phyloP scores from a whole-genome alignment of 148 eudicot genomes.

The Chenopodium quinoa region DNA sequence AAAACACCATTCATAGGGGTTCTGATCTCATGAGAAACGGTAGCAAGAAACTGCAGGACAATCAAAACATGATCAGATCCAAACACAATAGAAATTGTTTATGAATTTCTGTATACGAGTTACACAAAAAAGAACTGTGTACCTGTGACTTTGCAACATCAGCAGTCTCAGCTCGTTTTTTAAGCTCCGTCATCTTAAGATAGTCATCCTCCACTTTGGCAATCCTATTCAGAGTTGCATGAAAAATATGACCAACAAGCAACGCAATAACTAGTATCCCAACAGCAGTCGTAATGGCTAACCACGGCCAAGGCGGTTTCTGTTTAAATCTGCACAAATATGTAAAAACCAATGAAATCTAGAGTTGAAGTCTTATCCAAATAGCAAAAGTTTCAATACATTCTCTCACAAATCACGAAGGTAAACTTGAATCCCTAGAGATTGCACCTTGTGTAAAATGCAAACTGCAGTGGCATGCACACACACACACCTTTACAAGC shows the following conservation, averaged over 20 bases:
- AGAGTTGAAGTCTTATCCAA: background rate
- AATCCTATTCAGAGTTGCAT: constrained; percentile 76
- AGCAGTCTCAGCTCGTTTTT: constrained; percentile 88
- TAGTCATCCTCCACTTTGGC: constrained; percentile 86
- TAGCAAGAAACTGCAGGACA: constrained; percentile 83
- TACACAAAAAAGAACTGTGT: background rate
- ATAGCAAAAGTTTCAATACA: background rate
- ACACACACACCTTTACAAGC: background rate
- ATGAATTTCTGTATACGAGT: background rate
- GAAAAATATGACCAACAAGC: constrained; percentile 69
- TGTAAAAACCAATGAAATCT: background rate
- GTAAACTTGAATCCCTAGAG: background rate
- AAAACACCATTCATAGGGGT: constrained; percentile 99
- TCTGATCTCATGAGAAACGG: constrained; percentile 97
- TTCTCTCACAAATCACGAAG: background rate
- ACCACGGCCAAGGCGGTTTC: constrained; percentile 83
- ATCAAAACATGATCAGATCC: constrained; percentile 6
- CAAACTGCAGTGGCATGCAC: background rate
- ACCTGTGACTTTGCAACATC: constrained; percentile 97
- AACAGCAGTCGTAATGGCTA: constrained; percentile 49
- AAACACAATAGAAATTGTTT: background rate
- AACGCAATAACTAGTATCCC: constrained; percentile 69
- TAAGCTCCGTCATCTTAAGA: constrained; percentile 71
- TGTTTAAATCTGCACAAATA: constrained; percentile 72
- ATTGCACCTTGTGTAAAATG: background rate